A percentile compares a stretch with the other conserved stretches of the same genome.
Conservation (phyloP, 768 basidiomycete genomes). For the Rhizopogon sp. region DNA sequence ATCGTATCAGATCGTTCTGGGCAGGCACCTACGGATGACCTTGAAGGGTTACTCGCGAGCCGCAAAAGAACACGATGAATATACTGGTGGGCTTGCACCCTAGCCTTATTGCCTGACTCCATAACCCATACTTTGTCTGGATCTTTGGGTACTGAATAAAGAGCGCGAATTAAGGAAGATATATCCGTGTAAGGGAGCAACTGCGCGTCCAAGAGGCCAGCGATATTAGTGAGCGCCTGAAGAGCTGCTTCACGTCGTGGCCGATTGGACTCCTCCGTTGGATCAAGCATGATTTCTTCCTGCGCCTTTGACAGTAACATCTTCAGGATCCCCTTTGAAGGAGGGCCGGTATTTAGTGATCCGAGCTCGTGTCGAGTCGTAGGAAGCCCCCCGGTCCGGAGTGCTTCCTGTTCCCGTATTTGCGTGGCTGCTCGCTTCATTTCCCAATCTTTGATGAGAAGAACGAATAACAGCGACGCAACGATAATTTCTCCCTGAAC, state of each 20-base stretch:
- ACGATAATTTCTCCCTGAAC: conserved; percentile 77
- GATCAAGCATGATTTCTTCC: conserved; percentile 24
- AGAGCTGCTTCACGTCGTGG: conserved; percentile 32
- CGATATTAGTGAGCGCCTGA: conserved; percentile 60
- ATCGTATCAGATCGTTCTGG: conserved; percentile 13
- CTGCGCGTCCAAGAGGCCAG: conserved; percentile 43
- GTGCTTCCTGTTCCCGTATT: conserved; percentile 13
- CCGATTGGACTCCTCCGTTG: conserved; percentile 11
- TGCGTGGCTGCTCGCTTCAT: conserved; percentile 25
- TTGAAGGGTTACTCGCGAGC: conserved; percentile 26
- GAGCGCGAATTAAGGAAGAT: conserved; percentile 37
- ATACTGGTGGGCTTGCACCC: conserved; percentile 40
- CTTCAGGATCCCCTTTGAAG: conserved; percentile 26
- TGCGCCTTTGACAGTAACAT: conserved; percentile 27
- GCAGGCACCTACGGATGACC: neutral
- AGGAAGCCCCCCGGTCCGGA: conserved; percentile 8
- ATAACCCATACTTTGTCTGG: conserved; percentile 35
- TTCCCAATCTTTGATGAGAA: conserved; percentile 63
- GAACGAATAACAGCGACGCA: conserved; percentile 65
- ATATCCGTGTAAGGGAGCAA: conserved; percentile 42
- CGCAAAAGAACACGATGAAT: conserved; percentile 43
- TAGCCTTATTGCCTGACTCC: conserved; percentile 14
- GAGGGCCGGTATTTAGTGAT: conserved; percentile 7
- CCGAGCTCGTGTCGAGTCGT: conserved; percentile 12
- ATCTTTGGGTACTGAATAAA: conserved; percentile 43